Conservation (phyloP, 2,329 filamentous ascomycete genomes). For the Pseudophaeomoniella oleicola region DNA sequence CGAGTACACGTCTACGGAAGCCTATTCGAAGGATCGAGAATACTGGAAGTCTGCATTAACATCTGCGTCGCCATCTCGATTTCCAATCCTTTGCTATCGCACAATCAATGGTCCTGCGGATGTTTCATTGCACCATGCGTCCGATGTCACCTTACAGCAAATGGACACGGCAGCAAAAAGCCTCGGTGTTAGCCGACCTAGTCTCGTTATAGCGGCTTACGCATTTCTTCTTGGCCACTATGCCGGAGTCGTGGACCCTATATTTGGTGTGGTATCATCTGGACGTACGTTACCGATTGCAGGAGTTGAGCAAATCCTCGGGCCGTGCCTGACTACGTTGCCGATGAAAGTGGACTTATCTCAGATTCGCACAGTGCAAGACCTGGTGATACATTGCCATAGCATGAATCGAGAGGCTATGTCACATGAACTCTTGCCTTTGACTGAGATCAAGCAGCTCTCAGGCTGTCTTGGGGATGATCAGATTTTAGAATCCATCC, state of each 20-base stretch:
- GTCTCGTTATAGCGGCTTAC: constrained; percentile 61
- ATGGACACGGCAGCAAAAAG: constrained; percentile 23
- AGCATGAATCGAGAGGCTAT: constrained; percentile 50
- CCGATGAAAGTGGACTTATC: constrained; percentile 53
- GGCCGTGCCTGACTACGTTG: constrained; percentile 64
- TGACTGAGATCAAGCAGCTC: constrained; percentile 54
- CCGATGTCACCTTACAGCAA: constrained; percentile 16
- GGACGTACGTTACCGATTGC: constrained; percentile 60
- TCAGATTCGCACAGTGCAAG: constrained; percentile 35
- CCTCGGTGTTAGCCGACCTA: constrained; percentile 46
- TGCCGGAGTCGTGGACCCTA: constrained; percentile 48
- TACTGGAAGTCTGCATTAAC: constrained; percentile 60
- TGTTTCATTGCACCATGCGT: constrained; percentile 16
- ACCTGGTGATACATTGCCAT: constrained; percentile 52
- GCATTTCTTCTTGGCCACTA: constrained; percentile 52
- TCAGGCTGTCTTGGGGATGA: constrained; percentile 40
- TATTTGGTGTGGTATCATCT: constrained; percentile 68
- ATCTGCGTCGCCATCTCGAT: constrained; percentile 35
- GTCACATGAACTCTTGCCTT: constrained; percentile 46
- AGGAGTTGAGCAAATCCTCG: constrained; percentile 58
- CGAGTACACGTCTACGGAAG: constrained; percentile 12
- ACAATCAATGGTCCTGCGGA: constrained; percentile 3
- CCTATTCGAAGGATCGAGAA: constrained; percentile 29
- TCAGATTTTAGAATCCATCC: constrained; percentile 59
- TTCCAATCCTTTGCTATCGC: constrained; percentile 29